Evolutionary conservation across 139 green algal species (phyloP).

Genomic region (Chlamydomonas asymmetrica): DNA sequence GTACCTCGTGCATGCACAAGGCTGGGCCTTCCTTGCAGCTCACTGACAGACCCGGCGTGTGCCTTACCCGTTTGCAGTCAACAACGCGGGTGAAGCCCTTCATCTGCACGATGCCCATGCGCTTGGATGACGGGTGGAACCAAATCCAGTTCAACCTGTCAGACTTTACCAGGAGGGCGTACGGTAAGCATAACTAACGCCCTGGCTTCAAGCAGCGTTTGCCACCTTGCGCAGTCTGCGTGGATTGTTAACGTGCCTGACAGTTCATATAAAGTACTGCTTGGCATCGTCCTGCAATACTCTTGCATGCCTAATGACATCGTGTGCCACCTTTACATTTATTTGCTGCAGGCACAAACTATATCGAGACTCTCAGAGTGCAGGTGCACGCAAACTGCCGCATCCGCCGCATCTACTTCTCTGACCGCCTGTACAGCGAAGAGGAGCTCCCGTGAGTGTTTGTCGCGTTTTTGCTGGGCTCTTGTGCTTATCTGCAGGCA

Average conservation of each 20-base stretch:
- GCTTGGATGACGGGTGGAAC: slow-evolving; percentile 96
- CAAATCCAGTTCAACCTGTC: slow-evolving; percentile 96
- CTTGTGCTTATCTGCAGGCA: background rate
- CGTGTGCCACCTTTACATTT: too few species aligned
- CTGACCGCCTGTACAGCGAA: slow-evolving; percentile 94
- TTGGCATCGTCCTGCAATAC: background rate
- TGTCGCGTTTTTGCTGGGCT: background rate
- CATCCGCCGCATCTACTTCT: slow-evolving; percentile 93
- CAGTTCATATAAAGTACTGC: too few species aligned
- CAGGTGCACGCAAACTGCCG: slow-evolving; percentile 95
- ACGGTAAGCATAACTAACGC: too few species aligned
- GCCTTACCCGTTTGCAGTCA: too few species aligned
- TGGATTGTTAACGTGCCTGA: too few species aligned
- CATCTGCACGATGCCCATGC: slow-evolving; percentile 98
- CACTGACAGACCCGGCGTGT: too few species aligned
- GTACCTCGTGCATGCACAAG: too few species aligned
- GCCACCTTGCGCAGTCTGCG: too few species aligned
- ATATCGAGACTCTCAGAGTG: slow-evolving; percentile 92
- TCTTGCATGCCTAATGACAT: too few species aligned
- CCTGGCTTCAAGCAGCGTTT: too few species aligned
- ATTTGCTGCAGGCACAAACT: slow-evolving; percentile 88
- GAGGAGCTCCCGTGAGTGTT: slow-evolving; percentile 97
- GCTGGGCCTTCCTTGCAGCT: too few species aligned
- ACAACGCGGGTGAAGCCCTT: slow-evolving; percentile 95
- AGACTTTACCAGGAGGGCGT: slow-evolving; percentile 91